Percentiles rank a stretch among this genome's conserved stretches.
Evolutionary conservation across 1,284 basidiomycete species (phyloP).

Genomic region (Spongiforma sp.): DNA sequence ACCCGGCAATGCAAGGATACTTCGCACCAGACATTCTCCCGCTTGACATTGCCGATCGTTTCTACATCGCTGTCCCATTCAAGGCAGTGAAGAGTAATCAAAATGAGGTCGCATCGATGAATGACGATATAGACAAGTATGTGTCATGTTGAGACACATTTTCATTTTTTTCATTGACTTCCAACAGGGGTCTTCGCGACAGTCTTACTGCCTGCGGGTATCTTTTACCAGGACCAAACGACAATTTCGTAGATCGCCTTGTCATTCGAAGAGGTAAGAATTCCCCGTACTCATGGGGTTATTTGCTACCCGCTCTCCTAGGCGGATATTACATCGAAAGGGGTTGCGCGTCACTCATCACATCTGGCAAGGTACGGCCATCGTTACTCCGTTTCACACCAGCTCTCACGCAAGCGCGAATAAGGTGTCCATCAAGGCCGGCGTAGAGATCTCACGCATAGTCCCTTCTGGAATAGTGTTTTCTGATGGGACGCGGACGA

Average conservation of each 20-base stretch:
- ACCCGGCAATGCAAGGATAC: too few species aligned
- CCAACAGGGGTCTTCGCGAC: slow-evolving; percentile 15
- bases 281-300: background rate
- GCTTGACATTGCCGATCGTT: slow-evolving; percentile 20
- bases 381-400: background rate
- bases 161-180: background rate
- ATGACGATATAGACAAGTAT: slow-evolving; percentile 16
- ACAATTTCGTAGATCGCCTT: slow-evolving; percentile 20
- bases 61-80: slow-evolving; percentile 20
- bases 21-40: slow-evolving; percentile 18
- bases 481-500: slow-evolving; percentile 27
- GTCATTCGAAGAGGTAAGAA: slow-evolving; percentile 15
- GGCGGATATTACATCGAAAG: slow-evolving; percentile 22
- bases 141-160: background rate
- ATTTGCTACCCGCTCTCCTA: background rate
- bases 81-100: slow-evolving; percentile 13
- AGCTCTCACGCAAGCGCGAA: background rate
- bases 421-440: slow-evolving; percentile 22
- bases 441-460: slow-evolving; percentile 19
- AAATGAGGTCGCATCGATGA: slow-evolving; percentile 7
- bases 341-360: slow-evolving; percentile 17
- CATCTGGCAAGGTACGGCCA: slow-evolving; percentile 15
- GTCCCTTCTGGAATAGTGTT: slow-evolving; percentile 26
- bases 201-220: slow-evolving; percentile 9
- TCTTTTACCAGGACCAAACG: slow-evolving; percentile 13